Conservation (phyloP, 2,329 filamentous ascomycete genomes). For the Venturia aucupariae region DNA sequence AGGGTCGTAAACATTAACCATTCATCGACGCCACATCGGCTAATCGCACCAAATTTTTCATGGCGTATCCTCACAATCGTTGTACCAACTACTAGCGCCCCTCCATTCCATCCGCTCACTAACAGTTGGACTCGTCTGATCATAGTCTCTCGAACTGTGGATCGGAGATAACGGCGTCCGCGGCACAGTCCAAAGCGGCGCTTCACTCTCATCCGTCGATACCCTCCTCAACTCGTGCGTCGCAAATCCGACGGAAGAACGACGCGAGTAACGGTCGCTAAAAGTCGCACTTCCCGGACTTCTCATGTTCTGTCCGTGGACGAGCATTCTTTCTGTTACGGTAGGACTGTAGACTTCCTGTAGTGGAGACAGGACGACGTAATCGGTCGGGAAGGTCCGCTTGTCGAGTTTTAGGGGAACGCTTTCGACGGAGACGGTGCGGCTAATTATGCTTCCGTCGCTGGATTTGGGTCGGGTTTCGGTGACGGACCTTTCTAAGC, state of each 20-base stretch:
- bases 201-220: neutral
- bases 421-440: neutral
- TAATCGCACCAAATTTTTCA: neutral
- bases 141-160: neutral
- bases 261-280: neutral
- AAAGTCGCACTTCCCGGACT: neutral
- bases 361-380: neutral
- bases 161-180: neutral
- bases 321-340: neutral
- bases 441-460: neutral
- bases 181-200: neutral
- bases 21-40: neutral
- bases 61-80: neutral
- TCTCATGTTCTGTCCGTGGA: neutral
- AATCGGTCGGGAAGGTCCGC: neutral
- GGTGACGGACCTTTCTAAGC: neutral
- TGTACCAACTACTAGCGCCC: neutral
- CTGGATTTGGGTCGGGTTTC: neutral
- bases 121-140: neutral
- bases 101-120: neutral
- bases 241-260: neutral
- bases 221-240: neutral
- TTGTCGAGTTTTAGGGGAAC: constrained; percentile 1
- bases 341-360: neutral
- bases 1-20: constrained; percentile 5